Conservation (phyloP, 2,329 filamentous ascomycete species). For the Claviceps sp. region DNA sequence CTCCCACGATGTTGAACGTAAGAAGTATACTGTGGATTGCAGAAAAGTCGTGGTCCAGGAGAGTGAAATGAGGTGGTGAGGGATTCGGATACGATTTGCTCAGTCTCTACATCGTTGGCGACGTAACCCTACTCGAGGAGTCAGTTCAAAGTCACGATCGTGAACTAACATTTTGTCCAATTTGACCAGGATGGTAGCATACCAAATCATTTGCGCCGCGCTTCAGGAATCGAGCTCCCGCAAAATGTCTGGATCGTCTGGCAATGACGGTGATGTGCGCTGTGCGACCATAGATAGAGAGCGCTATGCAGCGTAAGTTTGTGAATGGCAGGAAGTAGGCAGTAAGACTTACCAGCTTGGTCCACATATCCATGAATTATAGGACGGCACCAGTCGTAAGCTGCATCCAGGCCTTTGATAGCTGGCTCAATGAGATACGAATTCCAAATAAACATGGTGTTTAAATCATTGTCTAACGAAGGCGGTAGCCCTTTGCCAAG, state of each 20-base stretch:
- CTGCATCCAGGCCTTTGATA: conserved; percentile 53
- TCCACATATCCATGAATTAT: conserved; percentile 95
- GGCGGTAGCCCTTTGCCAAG: conserved; percentile 50
- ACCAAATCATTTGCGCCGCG: conserved; percentile 79
- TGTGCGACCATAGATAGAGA: conserved; percentile 75
- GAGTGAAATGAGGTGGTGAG: conserved; percentile 92
- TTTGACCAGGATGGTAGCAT: conserved; percentile 8
- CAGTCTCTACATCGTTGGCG: conserved; percentile 96
- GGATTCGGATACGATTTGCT: conserved; percentile 94
- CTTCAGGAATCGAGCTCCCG: conserved; percentile 87
- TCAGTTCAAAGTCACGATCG: neutral
- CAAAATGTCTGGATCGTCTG: conserved; percentile 81
- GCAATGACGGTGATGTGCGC: conserved; percentile 93
- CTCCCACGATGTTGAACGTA: conserved; percentile 95
- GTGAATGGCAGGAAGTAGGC: neutral
- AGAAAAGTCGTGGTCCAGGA: conserved; percentile 70
- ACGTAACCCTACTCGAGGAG: conserved; percentile 59
- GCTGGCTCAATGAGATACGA: conserved; percentile 74
- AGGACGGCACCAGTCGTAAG: conserved; percentile 91
- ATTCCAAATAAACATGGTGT: conserved; percentile 98
- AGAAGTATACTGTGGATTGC: conserved; percentile 85
- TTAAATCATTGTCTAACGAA: conserved; percentile 52
- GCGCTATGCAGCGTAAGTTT: conserved; percentile 25
- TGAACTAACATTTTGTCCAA: too few relatives aligned
- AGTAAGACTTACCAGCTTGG: conserved; percentile 46